Conservation (phyloP, 495 filamentous ascomycete species). For the Aspergillus panamensis region DNA sequence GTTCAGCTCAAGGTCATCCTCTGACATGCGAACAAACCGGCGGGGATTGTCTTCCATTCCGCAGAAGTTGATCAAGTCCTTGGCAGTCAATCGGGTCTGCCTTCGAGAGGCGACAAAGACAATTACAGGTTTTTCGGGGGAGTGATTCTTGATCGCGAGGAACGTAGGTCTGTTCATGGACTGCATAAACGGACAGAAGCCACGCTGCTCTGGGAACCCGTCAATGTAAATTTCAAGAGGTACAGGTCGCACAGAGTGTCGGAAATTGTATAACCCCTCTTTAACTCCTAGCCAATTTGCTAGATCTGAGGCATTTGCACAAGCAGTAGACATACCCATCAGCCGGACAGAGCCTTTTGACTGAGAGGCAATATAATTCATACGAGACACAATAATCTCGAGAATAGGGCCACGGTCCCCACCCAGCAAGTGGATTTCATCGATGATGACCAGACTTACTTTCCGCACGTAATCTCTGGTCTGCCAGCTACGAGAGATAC, state of each 20-base stretch:
- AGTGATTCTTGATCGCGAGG: slow-evolving; percentile 92
- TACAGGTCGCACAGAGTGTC: slow-evolving; percentile 95
- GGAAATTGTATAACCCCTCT: slow-evolving; percentile 95
- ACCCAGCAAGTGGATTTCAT: slow-evolving; percentile 95
- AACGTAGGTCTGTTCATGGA: slow-evolving; percentile 98
- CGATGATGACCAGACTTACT: slow-evolving; percentile 95
- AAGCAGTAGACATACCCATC: slow-evolving; percentile 97
- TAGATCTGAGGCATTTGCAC: slow-evolving; percentile 90
- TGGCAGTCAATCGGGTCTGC: slow-evolving; percentile 91
- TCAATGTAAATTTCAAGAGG: slow-evolving; percentile 96
- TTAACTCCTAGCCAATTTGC: slow-evolving; percentile 98
- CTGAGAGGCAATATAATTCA: slow-evolving; percentile 98
- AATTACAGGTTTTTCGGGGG: slow-evolving; percentile 93
- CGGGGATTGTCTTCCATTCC: slow-evolving; percentile 98
- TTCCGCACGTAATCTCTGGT: slow-evolving; percentile 93
- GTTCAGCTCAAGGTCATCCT: slow-evolving; percentile 86
- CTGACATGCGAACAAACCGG: slow-evolving; percentile 86
- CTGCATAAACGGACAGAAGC: slow-evolving; percentile 98
- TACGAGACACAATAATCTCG: slow-evolving; percentile 97
- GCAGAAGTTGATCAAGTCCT: slow-evolving; percentile 94
- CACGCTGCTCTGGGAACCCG: slow-evolving; percentile 90
- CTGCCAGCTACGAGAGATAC: slow-evolving; percentile 97
- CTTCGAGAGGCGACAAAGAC: slow-evolving; percentile 95
- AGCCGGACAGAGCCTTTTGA: slow-evolving; percentile 79
- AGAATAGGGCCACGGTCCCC: slow-evolving; percentile 95